phyloP scores from a whole-genome alignment of 495 filamentous ascomycete genomes.

The Aspergillus incahuasiensis region DNA sequence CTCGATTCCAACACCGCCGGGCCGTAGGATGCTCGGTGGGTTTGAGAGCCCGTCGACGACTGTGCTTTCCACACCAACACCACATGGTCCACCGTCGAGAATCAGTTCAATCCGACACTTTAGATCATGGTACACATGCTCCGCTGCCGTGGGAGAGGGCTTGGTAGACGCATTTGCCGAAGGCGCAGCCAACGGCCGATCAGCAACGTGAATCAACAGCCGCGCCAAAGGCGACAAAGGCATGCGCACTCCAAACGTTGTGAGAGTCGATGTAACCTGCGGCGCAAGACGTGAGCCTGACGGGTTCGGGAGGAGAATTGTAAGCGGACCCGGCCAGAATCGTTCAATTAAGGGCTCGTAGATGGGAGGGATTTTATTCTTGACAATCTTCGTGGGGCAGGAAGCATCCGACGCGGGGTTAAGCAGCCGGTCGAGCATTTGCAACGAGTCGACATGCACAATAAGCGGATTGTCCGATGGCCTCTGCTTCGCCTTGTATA shows the following conservation, averaged over 20 bases:
- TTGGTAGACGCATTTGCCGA: slow-evolving; percentile 92
- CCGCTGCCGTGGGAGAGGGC: slow-evolving; percentile 82
- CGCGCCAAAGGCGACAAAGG: slow-evolving; percentile 79
- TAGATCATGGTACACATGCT: slow-evolving; percentile 84
- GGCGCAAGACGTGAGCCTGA: slow-evolving; percentile 64
- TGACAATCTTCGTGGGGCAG: slow-evolving; percentile 21
- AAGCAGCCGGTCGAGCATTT: slow-evolving; percentile 68
- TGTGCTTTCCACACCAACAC: slow-evolving; percentile 91
- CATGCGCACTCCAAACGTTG: slow-evolving; percentile 88
- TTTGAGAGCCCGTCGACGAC: slow-evolving; percentile 84
- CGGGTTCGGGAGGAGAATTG: slow-evolving; percentile 82
- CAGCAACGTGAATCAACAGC: slow-evolving; percentile 71
- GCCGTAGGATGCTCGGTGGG: slow-evolving; percentile 78
- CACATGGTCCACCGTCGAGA: slow-evolving; percentile 80
- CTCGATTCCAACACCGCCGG: slow-evolving; percentile 88
- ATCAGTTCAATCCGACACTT: slow-evolving; percentile 80
- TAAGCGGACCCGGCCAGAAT: slow-evolving; percentile 96
- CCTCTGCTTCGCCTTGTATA: slow-evolving; percentile 84
- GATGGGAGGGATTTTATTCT: slow-evolving; percentile 64
- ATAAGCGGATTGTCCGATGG: slow-evolving; percentile 95
- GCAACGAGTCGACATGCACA: slow-evolving; percentile 78
- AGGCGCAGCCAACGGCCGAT: slow-evolving; percentile 82
- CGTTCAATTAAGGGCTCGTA: slow-evolving; percentile 73
- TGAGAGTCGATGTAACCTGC: slow-evolving; percentile 78
- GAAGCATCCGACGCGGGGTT: slow-evolving; percentile 24